These are phyloP conservation scores for Globisporangium rhizosaccharum DNA, from an alignment of 352 stramenopile genomes.

Conservation along the genomic window DNA sequence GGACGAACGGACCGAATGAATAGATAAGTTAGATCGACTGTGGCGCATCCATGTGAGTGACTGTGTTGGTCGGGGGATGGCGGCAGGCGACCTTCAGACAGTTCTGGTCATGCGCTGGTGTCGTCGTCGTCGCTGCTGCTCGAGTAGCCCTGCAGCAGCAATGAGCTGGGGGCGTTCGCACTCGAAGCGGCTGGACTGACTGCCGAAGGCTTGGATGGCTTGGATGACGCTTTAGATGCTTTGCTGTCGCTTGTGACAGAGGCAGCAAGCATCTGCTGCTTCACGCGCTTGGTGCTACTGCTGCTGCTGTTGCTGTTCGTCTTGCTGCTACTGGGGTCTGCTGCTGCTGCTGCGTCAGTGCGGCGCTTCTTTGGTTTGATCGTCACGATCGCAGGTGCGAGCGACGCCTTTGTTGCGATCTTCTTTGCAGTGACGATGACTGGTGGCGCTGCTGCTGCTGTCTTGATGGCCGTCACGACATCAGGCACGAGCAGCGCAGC, in stretches of 20 bases:
- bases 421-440: conserved; percentile 7
- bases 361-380: conserved; percentile 58
- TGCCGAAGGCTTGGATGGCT: not conserved
- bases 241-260: not conserved
- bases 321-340: conserved; percentile 17
- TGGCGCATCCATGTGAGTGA: not conserved
- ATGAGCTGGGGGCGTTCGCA: not conserved
- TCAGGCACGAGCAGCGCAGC: conserved; percentile 17
- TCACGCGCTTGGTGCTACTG: conserved; percentile 23
- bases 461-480: not conserved
- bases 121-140: conserved; percentile 38
- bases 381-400: conserved; percentile 19
- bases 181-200: not conserved
- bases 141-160: conserved; percentile 48
- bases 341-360: not conserved
- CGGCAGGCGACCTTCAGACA: not conserved
- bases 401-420: conserved; percentile 1
- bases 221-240: not conserved
- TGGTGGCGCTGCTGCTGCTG: conserved; percentile 1
- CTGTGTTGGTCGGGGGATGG: not conserved
- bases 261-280: conserved; percentile 3
- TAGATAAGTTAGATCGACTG: not conserved
- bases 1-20: not conserved
- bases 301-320: not conserved
- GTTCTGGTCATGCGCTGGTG: not conserved